Evolutionary conservation across 345 rosid species (phyloP).

Genomic region (Populus nigra): DNA sequence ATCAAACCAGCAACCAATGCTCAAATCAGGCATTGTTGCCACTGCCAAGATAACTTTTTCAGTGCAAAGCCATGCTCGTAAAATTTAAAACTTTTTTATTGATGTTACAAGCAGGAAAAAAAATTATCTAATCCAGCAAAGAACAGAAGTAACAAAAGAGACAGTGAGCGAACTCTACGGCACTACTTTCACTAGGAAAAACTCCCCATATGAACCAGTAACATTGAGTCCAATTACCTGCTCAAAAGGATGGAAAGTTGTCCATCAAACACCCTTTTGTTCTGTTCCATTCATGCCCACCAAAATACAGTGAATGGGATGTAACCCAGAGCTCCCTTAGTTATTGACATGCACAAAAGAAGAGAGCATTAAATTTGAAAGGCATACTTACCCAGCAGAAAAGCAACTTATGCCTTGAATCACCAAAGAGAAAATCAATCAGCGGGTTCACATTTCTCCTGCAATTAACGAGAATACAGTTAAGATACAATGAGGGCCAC

Average conservation of each 20-base stretch:
- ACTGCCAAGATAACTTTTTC: neutral
- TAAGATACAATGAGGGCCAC: neutral
- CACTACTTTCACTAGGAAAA: neutral
- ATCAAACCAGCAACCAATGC: neutral
- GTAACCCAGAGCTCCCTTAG: neutral
- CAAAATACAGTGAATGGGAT: neutral
- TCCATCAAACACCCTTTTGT: neutral
- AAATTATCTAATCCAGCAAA: too few species aligned
- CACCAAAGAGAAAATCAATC: constrained; percentile 20
- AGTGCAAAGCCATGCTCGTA: neutral
- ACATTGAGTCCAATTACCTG: neutral
- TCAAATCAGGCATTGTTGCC: neutral
- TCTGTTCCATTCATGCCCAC: neutral
- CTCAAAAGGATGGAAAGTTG: neutral
- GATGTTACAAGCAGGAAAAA: neutral
- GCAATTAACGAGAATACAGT: constrained; percentile 1
- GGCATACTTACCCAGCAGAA: constrained; percentile 31
- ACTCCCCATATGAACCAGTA: neutral
- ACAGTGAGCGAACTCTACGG: neutral
- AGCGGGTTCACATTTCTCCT: constrained; percentile 22
- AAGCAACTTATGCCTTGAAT: constrained; percentile 15
- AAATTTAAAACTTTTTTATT: neutral
- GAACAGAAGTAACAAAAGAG: neutral
- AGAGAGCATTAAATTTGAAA: neutral
- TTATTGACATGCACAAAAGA: neutral